Evolutionary conservation across 768 basidiomycete species (phyloP).

Genomic region (Lentinus brumalis): DNA sequence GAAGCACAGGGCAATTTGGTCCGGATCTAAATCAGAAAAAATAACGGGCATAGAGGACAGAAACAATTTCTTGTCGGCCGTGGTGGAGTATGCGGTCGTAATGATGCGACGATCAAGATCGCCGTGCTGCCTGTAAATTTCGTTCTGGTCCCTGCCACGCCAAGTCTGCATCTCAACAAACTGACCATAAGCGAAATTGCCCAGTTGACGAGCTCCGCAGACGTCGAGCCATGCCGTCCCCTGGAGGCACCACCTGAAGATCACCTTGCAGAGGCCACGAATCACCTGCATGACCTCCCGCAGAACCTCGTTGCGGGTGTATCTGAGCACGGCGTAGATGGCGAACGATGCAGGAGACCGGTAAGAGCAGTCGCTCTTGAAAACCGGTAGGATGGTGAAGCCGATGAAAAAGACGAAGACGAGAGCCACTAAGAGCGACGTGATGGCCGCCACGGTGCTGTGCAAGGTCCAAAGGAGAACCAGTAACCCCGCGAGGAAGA

Average conservation of each 20-base stretch:
- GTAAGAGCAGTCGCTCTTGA: constrained; percentile 19
- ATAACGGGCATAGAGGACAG: too few species aligned
- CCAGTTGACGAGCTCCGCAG: too few species aligned
- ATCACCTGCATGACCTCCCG: too few species aligned
- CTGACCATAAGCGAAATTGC: too few species aligned
- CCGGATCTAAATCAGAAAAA: too few species aligned
- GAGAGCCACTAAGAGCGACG: constrained; percentile 7
- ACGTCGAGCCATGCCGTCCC: too few species aligned
- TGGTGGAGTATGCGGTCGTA: too few species aligned
- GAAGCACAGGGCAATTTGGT: too few species aligned
- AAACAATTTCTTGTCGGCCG: too few species aligned
- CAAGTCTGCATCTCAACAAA: constrained; percentile 1
- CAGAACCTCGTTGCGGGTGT: neutral
- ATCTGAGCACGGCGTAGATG: constrained; percentile 4
- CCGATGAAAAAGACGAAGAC: constrained; percentile 12
- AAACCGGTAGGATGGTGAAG: constrained; percentile 16
- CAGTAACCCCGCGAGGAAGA: constrained; percentile 23
- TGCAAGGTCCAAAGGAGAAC: constrained; percentile 23
- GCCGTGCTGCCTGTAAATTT: neutral
- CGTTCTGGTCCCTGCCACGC: constrained; percentile 6
- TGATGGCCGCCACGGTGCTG: constrained; percentile 14
- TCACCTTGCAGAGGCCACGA: too few species aligned
- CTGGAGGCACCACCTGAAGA: too few species aligned
- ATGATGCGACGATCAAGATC: too few species aligned
- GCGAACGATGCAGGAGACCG: constrained; percentile 17